Evolutionary conservation across 306 rosid genomes (phyloP), one percentile per base, ranked within the genome.

Genomic region (Rosa rugosa): DNA sequence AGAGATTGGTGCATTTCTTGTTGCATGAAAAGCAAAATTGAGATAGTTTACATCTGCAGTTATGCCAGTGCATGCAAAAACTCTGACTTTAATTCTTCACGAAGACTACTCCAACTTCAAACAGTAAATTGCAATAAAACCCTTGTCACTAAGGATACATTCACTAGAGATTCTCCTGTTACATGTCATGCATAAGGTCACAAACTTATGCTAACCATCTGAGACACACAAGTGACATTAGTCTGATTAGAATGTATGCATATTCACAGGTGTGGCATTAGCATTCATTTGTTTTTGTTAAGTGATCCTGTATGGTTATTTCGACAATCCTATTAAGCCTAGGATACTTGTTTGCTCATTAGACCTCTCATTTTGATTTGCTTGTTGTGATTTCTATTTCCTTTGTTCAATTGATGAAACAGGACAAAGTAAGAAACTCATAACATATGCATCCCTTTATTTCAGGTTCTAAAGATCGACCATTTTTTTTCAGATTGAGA

Each of bases 381-480:
- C 56, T 76, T 18, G 7, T 36, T 62, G 4, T 13, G 27, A 47
- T 77, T 71, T 31, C 23, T 60, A 16, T 18, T 44, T 31, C 25
- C 12, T 18, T 60, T 40, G 18, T 53, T 38, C 45, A 17, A 10
- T 25, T 41, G 40, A 18, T 60, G 11, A 69, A 34, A 34, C n/a
- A 31, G 31, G 63, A 34, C n/a, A 36, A 56, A 56, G 34, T 46
- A 68, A 22, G 36, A 31, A 31, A 31, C 36, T 31, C 36, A 2
- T 62, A 49, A 53, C 69, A 51, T 38, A 12, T 57, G n/a, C 59
- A 16, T 73, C 12, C 63, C 49, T 73, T 63, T 11, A 36, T 79
- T 50, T 44, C 80, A 83, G 86, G 83, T 75, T 34, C 73, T 10
- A 50, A 63, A 79, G 71, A 79, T 75, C 79, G 44, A 70, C 53